Base-by-base conservation (phyloP, 305 asterid species). In the Fraxinus floribunda region DNA sequence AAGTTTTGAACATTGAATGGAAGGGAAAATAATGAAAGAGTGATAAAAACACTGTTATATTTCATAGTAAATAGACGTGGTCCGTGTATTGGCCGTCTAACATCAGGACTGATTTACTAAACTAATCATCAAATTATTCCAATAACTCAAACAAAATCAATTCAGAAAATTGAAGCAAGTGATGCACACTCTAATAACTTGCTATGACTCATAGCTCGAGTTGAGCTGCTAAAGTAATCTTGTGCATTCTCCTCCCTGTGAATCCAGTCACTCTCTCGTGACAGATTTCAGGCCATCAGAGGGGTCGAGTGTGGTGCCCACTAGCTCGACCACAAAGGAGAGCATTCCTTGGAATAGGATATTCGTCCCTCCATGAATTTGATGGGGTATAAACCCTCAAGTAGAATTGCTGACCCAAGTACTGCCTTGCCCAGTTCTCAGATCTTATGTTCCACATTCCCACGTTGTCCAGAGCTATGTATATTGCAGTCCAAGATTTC, bases 391-490 rank as follows among this genome's bases (percentile, higher is more conserved):
- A 90, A 36, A 94, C 99, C 82, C 97, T 90, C 1, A 95, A 46
- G 86, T 95, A 95, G 71, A 95, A 91, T 22, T 95, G 98, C 83
- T 95, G 99, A 0, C 99, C 99, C 85, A 95, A 75, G 79, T 95
- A 94, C 86, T 94, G 97, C 86, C 98, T 92, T 68, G 90, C 98
- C 99, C 97, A 95, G 75, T 94, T 85, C 85, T 95, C 95, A 0
- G 99, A 94, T 82, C 98, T 89, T 86, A 95, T 84, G 86, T 94
- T 95, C 98, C 99, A 95, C 91, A 95, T 93, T 79, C 99, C 99
- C 46, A 91, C 97, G 66, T 94, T 95, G 95, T 95, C 99, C 89
- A 95, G 82, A 0, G 99, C 93, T 7, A 93, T 79, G 80, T 90
- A 91, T 5, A 95, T 88, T 20, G 99, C 97, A 0, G 99, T 91